A percentile compares a stretch with the other conserved stretches of the same genome.
phyloP scores from a whole-genome alignment of 768 basidiomycete species.

The Mycena pura region DNA sequence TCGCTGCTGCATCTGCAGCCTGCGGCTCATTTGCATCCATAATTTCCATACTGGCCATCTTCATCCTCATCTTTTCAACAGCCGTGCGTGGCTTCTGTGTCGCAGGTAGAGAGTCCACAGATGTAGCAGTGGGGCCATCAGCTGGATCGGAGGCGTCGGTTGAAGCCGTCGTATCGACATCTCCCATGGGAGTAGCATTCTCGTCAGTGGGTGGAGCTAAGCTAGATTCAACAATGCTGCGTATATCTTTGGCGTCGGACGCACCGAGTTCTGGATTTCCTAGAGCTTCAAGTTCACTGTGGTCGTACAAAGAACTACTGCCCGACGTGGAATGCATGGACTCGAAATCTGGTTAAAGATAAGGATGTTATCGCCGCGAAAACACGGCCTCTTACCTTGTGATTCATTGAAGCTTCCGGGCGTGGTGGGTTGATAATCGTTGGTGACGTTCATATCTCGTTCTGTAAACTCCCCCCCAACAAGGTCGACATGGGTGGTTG shows the following conservation, averaged over 20 bases:
- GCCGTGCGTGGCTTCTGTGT: neutral
- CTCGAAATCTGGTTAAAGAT: no score
- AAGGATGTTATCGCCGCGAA: no score
- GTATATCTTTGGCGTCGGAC: neutral
- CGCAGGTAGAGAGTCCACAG: neutral
- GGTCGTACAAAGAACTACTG: no score
- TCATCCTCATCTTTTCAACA: constrained; percentile 16
- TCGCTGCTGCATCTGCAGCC: neutral
- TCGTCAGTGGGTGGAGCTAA: neutral
- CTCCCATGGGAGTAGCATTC: neutral
- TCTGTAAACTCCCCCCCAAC: constrained; percentile 7
- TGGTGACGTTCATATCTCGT: neutral
- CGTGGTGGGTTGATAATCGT: neutral
- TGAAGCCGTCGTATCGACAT: neutral
- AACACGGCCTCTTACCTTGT: no score
- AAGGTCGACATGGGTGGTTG: neutral
- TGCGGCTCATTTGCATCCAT: neutral
- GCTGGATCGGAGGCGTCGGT: neutral
- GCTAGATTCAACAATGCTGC: neutral
- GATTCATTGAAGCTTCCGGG: neutral
- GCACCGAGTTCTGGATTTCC: neutral
- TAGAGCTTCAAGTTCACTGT: no score
- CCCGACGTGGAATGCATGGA: no score
- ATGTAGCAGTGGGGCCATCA: neutral
- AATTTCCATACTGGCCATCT: constrained; percentile 13